Conservation (phyloP, 1,139 yeast species). For the Insectozyma bohioensis region DNA sequence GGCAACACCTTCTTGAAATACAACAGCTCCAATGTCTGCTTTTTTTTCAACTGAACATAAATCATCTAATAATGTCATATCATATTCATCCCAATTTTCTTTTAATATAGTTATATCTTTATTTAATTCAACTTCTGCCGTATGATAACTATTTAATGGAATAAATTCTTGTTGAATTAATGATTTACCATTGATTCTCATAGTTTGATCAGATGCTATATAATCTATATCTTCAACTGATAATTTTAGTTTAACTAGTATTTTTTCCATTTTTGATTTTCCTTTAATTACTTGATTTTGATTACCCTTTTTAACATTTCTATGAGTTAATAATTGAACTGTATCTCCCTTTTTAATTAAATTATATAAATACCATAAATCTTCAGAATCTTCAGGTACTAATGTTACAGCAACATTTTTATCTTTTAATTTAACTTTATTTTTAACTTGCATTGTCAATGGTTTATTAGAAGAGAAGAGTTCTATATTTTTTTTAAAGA, state of each 20-base stretch:
- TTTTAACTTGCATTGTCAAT: slow-evolving; percentile 16
- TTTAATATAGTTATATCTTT: slow-evolving; percentile 70
- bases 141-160: slow-evolving; percentile 82
- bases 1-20: slow-evolving; percentile 91
- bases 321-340: slow-evolving; percentile 62
- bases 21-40: slow-evolving; percentile 94
- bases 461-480: too few species aligned
- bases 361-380: slow-evolving; percentile 86
- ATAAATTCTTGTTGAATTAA: slow-evolving; percentile 73
- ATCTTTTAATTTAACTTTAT: slow-evolving; percentile 40
- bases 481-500: too few species aligned
- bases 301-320: slow-evolving; percentile 55
- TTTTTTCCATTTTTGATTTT: slow-evolving; percentile 58
- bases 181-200: slow-evolving; percentile 82
- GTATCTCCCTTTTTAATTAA: slow-evolving; percentile 75
- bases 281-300: slow-evolving; percentile 29
- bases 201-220: slow-evolving; percentile 71
- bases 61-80: slow-evolving; percentile 62
- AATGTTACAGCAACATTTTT: slow-evolving; percentile 65
- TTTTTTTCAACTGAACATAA: slow-evolving; percentile 74
- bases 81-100: slow-evolving; percentile 77
- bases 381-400: slow-evolving; percentile 87
- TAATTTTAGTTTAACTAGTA: slow-evolving; percentile 53
- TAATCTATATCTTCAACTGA: slow-evolving; percentile 73
- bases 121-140: slow-evolving; percentile 76